phyloP scores from a whole-genome alignment of 192 early-diverging fungal species.

The Chytriomyces sp. region DNA sequence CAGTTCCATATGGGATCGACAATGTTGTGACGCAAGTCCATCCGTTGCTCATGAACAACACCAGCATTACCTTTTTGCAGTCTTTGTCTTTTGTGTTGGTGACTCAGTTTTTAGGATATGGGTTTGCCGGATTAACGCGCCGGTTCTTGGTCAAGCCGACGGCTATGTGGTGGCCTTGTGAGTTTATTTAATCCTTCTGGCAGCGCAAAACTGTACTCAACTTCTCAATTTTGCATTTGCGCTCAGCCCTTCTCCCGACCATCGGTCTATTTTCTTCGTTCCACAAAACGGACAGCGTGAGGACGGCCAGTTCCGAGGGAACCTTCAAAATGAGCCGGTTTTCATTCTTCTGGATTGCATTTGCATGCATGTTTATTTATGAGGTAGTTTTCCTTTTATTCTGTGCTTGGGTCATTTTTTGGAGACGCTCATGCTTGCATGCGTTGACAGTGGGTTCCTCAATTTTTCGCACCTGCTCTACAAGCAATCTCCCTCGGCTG shows the following conservation, averaged over 20 bases:
- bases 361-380: constrained; percentile 27
- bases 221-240: no score
- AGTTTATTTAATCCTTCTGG: constrained; percentile 8
- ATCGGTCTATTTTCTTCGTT: constrained; percentile 77
- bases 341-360: constrained; percentile 25
- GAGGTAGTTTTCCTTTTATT: background rate
- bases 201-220: no score
- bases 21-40: constrained; percentile 42
- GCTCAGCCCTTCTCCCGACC: constrained; percentile 69
- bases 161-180: constrained; percentile 85
- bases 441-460: constrained; percentile 7
- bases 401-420: no score
- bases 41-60: constrained; percentile 22
- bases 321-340: constrained; percentile 87
- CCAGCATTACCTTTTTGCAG: constrained; percentile 27
- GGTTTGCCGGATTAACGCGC: constrained; percentile 58
- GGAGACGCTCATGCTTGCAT: no score
- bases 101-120: constrained; percentile 57
- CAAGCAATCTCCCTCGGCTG: constrained; percentile 22
- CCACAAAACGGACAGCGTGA: constrained; percentile 72
- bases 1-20: constrained; percentile 56
- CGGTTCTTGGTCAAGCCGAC: constrained; percentile 83
- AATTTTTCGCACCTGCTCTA: constrained; percentile 23
- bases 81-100: constrained; percentile 62
- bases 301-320: constrained; percentile 51